Conservation (phyloP, 495 filamentous ascomycete species). For the Cercophora samala region DNA sequence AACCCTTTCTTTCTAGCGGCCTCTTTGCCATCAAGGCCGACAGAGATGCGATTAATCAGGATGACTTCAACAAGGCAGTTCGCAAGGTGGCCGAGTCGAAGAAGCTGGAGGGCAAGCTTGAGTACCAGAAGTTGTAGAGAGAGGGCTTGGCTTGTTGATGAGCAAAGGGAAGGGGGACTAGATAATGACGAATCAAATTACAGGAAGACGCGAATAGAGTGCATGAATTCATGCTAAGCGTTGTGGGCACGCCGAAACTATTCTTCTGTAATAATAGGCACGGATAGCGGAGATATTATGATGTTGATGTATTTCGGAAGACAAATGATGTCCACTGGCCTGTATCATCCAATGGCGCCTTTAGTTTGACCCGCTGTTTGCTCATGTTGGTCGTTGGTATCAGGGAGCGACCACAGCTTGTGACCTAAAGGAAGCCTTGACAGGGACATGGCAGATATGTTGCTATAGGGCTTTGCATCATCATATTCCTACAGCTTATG, state of each 20-base stretch:
- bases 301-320: not conserved
- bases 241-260: not conserved
- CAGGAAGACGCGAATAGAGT: not conserved
- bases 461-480: no score
- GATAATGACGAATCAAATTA: not conserved
- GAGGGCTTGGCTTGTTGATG: not conserved
- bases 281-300: not conserved
- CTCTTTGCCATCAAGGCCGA: slow-evolving; percentile 98
- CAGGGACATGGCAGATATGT: not conserved
- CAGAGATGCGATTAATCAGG: slow-evolving; percentile 90
- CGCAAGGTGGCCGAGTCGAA: slow-evolving; percentile 95
- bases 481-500: no score
- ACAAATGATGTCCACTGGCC: no score
- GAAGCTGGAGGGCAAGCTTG: slow-evolving; percentile 96
- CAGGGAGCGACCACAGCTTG: not conserved
- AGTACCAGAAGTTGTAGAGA: slow-evolving; percentile 91
- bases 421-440: not conserved
- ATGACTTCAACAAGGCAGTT: slow-evolving; percentile 98
- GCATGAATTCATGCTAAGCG: not conserved
- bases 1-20: slow-evolving; percentile 54
- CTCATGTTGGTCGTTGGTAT: not conserved
- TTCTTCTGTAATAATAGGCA: not conserved
- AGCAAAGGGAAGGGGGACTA: not conserved
- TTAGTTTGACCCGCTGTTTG: no score
- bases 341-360: no score